phyloP scores from a whole-genome alignment of 495 filamentous ascomycete genomes.

The Diplogelasinospora grovesii region DNA sequence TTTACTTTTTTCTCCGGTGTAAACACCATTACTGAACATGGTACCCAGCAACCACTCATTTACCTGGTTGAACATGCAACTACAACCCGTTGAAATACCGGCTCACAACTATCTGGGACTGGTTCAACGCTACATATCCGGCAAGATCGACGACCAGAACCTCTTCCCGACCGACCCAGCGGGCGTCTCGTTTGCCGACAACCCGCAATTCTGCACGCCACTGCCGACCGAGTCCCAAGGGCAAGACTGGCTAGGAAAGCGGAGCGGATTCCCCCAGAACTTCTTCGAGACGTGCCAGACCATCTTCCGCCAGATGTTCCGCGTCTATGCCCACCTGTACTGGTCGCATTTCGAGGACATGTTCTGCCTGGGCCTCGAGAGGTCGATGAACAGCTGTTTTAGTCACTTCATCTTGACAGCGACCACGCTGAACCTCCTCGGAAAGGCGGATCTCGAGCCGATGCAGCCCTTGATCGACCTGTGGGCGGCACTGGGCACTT shows the following conservation, averaged over 20 bases:
- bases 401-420: conserved; percentile 88
- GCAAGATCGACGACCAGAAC: conserved; percentile 77
- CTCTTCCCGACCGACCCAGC: conserved; percentile 77
- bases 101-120: conserved; percentile 83
- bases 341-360: conserved; percentile 79
- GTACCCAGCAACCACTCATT: conserved; percentile 81
- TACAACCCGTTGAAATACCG: conserved; percentile 62
- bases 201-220: conserved; percentile 50
- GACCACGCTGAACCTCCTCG: conserved; percentile 75
- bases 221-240: conserved; percentile 47
- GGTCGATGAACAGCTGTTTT: conserved; percentile 90
- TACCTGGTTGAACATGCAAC: conserved; percentile 72
- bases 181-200: conserved; percentile 50
- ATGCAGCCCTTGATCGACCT: conserved; percentile 91
- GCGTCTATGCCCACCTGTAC: conserved; percentile 87
- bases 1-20: background rate
- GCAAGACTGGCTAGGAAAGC: conserved; percentile 70
- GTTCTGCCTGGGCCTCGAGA: conserved; percentile 74
- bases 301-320: conserved; percentile 96
- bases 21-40: background rate
- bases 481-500: conserved; percentile 76
- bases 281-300: conserved; percentile 83
- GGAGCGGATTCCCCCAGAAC: conserved; percentile 78
- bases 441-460: conserved; percentile 80
- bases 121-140: conserved; percentile 90